These are phyloP conservation scores for Nemania bipapillata DNA, from an alignment of 2,329 filamentous ascomycete genomes.

Conservation along the genomic window DNA sequence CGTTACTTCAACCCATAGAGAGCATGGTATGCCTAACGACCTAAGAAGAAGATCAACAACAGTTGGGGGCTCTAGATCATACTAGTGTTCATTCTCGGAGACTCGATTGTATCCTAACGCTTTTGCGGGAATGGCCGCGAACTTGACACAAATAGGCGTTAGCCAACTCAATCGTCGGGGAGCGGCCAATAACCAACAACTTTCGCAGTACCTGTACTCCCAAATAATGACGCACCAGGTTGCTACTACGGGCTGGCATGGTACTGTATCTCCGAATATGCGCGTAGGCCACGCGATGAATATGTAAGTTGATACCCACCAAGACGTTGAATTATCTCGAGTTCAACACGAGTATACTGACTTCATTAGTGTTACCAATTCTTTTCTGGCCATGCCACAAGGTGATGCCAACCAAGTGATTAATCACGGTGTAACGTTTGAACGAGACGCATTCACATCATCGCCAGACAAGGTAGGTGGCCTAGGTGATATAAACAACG, in stretches of 20 bases:
- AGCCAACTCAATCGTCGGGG: constrained; percentile 58
- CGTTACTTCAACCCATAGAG: background rate
- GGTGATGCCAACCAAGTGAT: constrained; percentile 57
- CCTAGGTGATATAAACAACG: background rate
- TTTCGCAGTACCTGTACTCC: constrained; percentile 56
- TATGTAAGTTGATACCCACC: constrained; percentile 49
- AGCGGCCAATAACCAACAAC: constrained; percentile 52
- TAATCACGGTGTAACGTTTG: constrained; percentile 58
- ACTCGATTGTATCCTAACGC: constrained; percentile 37
- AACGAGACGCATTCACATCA: constrained; percentile 60
- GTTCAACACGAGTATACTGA: constrained; percentile 17
- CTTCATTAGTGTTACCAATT: constrained; percentile 61
- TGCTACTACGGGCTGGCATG: constrained; percentile 51
- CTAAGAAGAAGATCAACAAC: constrained; percentile 9
- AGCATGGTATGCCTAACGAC: constrained; percentile 23
- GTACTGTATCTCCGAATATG: constrained; percentile 46
- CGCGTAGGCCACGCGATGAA: constrained; percentile 52
- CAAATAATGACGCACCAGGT: constrained; percentile 46
- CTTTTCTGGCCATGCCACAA: constrained; percentile 58
- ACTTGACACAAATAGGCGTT: constrained; percentile 67
- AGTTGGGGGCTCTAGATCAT: constrained; percentile 2
- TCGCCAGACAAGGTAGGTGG: constrained; percentile 62
- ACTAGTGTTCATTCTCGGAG: constrained; percentile 5
- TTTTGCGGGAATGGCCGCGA: constrained; percentile 68
- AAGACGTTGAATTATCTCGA: background rate